A percentile compares a stretch with the other conserved stretches of the same genome.
Evolutionary conservation across 352 stramenopile species (phyloP).

Genomic region (Pythium rishiriense): DNA sequence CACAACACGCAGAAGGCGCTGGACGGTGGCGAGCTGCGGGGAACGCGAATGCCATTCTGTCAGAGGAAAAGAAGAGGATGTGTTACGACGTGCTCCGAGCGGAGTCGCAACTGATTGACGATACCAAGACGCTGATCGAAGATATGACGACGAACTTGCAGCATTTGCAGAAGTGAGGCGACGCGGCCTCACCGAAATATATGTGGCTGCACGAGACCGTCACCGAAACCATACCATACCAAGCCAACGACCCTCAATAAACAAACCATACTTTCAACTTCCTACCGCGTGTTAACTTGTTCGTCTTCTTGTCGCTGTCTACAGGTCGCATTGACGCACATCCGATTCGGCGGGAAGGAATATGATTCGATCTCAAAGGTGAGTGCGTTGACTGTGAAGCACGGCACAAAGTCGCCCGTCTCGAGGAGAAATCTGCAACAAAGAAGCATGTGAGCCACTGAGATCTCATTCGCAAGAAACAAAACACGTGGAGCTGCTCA

Average conservation of each 20-base stretch:
- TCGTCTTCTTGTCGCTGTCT: conserved; percentile 37
- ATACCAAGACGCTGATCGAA: conserved; percentile 68
- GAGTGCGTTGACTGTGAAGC: conserved; percentile 38
- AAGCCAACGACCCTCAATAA: no score
- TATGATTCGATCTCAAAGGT: conserved; percentile 42
- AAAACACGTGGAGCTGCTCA: conserved; percentile 15
- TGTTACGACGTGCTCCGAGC: conserved; percentile 78
- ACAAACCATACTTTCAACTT: background rate
- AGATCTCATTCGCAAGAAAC: conserved; percentile 6
- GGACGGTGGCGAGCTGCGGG: conserved; percentile 5
- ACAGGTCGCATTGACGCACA: conserved; percentile 31
- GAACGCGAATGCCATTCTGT: conserved; percentile 28
- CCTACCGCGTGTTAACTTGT: background rate
- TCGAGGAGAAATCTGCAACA: conserved; percentile 36
- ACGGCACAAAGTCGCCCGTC: conserved; percentile 41
- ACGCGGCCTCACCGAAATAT: background rate
- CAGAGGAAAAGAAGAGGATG: conserved; percentile 81
- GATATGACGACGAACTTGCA: conserved; percentile 62
- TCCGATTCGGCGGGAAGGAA: conserved; percentile 31
- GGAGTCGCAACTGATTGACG: conserved; percentile 82
- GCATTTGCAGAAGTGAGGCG: conserved; percentile 33
- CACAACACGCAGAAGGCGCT: conserved; percentile 25
- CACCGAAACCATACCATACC: no score
- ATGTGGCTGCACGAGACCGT: no score
- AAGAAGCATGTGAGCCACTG: conserved; percentile 6